Base-by-base conservation (phyloP, 2,329 filamentous ascomycete genomes). In the Aspergillus uvarum region DNA sequence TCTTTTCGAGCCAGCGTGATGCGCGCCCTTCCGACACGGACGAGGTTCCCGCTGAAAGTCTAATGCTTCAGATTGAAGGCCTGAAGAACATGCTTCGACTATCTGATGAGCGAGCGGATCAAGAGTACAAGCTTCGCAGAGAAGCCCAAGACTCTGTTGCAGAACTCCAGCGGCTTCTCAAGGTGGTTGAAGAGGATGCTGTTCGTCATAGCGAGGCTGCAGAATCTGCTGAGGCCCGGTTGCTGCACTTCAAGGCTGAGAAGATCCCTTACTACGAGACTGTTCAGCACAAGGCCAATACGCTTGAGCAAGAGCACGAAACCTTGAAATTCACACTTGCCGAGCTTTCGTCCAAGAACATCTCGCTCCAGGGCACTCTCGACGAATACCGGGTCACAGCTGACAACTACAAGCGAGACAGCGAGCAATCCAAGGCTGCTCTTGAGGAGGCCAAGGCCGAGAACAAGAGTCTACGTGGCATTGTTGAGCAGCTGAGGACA, bases 391-490 rank as follows among this genome's bases (percentile, higher is more conserved):
- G 86, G 47, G 72, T 83, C 14, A 85, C 84, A 4, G 82, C 81
- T 54, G 81, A 83, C 65, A 83, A 84, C 65, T 86, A 85, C 80
- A 83, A 83, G 50, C 77, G 81, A 49, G 83, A 88, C 60, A 79
- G 86, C 16, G 82, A 87, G 55, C 77, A 82, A 44, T 80, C 80
- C 51, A 82, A 81, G 62, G 75, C 21, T 56, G 66, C 71, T 38
- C 58, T 74, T 10, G 83, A 88, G 52, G 77, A 82, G 32, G 81
- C 81, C 51, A 82, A 81, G 65, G 75, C 77, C 48, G 83, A 86
- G 64, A 92, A 91, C 67, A 91, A 89, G 74, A 88, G 89, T 65
- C 81, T 97, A 59, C 87, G 88, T 67, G 87, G 85, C 71, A 87
- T 88, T 31, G 86, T 96, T 59, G 86, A 88, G 62, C 88, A 87